Percentiles rank a stretch among this genome's conserved stretches.
phyloP scores from a whole-genome alignment of 805 yeast species.

The Candida wancherniae region DNA sequence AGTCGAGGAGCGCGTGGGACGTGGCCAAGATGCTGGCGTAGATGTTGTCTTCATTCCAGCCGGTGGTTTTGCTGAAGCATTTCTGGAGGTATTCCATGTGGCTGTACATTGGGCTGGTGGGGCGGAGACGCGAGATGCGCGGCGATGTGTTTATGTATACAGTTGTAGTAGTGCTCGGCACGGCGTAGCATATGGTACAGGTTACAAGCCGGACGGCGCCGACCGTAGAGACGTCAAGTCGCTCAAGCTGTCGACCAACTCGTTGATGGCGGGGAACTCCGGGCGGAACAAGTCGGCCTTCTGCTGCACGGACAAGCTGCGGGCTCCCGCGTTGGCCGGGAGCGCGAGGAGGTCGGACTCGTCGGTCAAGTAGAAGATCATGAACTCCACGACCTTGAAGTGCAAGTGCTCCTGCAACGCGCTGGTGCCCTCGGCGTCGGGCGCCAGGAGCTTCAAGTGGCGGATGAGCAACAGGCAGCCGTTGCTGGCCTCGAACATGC shows the following conservation, averaged over 20 bases:
- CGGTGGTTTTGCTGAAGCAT: slow-evolving; percentile 63
- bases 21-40: slow-evolving; percentile 74
- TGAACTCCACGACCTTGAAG: slow-evolving; percentile 61
- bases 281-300: slow-evolving; percentile 33
- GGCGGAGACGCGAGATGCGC: no score
- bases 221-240: slow-evolving; percentile 19
- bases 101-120: slow-evolving; percentile 48
- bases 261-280: slow-evolving; percentile 38
- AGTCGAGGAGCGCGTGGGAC: slow-evolving; percentile 65
- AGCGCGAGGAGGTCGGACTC: slow-evolving; percentile 36
- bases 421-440: background rate
- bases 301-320: slow-evolving; percentile 17
- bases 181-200: no score
- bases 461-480: slow-evolving; percentile 54
- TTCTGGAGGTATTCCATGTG: slow-evolving; percentile 84
- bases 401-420: slow-evolving; percentile 45
- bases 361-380: slow-evolving; percentile 64
- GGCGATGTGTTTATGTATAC: no score
- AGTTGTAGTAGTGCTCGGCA: no score
- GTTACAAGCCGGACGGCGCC: no score
- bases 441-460: slow-evolving; percentile 20
- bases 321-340: slow-evolving; percentile 5
- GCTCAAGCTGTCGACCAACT: slow-evolving; percentile 31
- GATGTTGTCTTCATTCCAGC: slow-evolving; percentile 76
- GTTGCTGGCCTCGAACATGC: slow-evolving; percentile 51